phyloP scores from a whole-genome alignment of 208 protist genomes.

The Tritrichomonas foetus region DNA sequence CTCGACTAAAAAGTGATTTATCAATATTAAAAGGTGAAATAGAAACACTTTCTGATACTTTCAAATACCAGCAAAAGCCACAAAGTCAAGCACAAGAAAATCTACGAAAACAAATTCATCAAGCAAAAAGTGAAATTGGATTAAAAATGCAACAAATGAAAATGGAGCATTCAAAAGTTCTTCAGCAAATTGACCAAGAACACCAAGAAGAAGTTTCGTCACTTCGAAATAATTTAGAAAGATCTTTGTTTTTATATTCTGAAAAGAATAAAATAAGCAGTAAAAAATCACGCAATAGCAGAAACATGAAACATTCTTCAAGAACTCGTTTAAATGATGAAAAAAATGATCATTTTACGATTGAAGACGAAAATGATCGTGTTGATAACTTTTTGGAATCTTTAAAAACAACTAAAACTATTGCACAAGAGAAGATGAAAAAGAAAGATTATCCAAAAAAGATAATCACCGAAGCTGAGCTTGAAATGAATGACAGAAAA shows the following conservation, averaged over 20 bases:
- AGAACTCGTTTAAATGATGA: background rate
- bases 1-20: background rate
- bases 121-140: background rate
- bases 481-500: too few species aligned
- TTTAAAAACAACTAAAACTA: background rate
- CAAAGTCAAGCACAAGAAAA: background rate
- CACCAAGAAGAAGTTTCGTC: background rate
- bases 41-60: background rate
- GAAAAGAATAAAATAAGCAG: too few species aligned
- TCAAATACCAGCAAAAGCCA: background rate
- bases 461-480: too few species aligned
- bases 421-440: too few species aligned
- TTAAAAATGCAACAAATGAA: background rate
- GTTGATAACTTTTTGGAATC: conserved; percentile 2
- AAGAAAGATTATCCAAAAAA: too few species aligned
- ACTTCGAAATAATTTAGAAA: background rate
- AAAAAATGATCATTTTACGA: background rate
- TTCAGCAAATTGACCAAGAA: background rate
- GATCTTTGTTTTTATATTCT: background rate
- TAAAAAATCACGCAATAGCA: too few species aligned
- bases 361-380: background rate
- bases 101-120: background rate
- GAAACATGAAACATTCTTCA: too few species aligned
- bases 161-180: background rate
- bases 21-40: conserved; percentile 3